These are phyloP conservation scores for Priceomyces haplophilus DNA, from an alignment of 805 yeast genomes.

Conservation along the genomic window DNA sequence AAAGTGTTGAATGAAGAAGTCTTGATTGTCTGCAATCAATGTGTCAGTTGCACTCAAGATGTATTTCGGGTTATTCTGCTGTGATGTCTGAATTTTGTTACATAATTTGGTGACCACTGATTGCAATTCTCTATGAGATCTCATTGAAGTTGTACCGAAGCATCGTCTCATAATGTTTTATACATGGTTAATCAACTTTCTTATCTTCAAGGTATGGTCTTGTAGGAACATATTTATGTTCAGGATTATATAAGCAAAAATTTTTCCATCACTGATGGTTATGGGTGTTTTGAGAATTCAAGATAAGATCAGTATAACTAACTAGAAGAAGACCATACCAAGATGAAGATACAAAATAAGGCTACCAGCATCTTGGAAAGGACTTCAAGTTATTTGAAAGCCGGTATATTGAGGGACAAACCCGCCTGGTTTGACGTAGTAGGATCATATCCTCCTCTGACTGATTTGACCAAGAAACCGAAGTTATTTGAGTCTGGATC, in stretches of 20 bases:
- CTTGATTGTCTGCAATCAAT: conserved; percentile 12
- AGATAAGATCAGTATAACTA: background rate
- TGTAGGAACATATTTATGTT: background rate
- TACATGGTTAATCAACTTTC: background rate
- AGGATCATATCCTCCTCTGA: conserved; percentile 75
- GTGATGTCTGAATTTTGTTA: conserved; percentile 5
- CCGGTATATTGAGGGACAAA: conserved; percentile 64
- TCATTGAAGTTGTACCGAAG: conserved; percentile 3
- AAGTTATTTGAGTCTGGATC: conserved; percentile 24
- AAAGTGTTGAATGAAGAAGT: conserved; percentile 3
- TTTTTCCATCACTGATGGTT: conserved; percentile 5
- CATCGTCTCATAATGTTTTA: conserved; percentile 4
- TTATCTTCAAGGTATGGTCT: background rate
- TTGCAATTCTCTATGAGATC: background rate
- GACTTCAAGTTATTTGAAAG: conserved; percentile 69
- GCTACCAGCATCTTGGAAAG: conserved; percentile 78
- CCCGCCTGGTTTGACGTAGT: conserved; percentile 93
- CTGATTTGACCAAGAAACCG: conserved; percentile 51
- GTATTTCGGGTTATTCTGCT: conserved; percentile 6
- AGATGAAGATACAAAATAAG: conserved; percentile 61
- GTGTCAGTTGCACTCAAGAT: conserved; percentile 11
- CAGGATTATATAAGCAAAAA: conserved; percentile 6
- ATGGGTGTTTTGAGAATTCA: background rate
- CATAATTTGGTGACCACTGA: conserved; percentile 1
- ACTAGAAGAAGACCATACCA: background rate